A percentile compares a stretch with the other conserved stretches of the same genome.
Conservation (phyloP, 1,284 basidiomycete genomes). For the Spongiforma sp. region DNA sequence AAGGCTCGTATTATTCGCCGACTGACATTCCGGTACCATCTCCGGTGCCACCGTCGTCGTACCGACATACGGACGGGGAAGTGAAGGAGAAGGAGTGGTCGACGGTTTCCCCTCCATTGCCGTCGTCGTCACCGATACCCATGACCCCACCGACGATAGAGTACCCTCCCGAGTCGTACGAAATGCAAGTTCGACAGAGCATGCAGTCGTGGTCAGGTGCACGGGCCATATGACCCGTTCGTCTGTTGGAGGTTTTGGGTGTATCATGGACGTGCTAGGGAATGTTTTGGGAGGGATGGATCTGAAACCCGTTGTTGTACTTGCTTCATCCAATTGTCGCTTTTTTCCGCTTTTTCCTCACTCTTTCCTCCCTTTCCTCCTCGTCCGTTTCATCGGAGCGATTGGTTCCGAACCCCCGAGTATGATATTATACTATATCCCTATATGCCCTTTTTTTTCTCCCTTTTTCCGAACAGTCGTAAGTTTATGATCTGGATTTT, state of each 20-base stretch:
- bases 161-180: conserved; percentile 42
- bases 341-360: background rate
- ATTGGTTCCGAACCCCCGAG: too few species aligned
- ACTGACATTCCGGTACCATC: conserved; percentile 68
- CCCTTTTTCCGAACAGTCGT: too few species aligned
- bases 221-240: conserved; percentile 41
- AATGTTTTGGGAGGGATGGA: background rate
- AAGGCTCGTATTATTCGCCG: conserved; percentile 70
- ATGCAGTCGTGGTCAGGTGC: conserved; percentile 48
- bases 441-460: too few species aligned
- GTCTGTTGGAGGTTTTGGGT: background rate
- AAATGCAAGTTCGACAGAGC: conserved; percentile 57
- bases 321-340: conserved; percentile 18
- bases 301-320: conserved; percentile 21
- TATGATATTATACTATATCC: too few species aligned
- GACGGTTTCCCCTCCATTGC: background rate
- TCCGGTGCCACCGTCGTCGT: conserved; percentile 58
- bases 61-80: conserved; percentile 50
- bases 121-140: conserved; percentile 1
- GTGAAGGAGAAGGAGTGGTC: conserved; percentile 23
- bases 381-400: too few species aligned
- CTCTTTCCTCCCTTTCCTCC: too few species aligned
- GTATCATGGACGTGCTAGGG: conserved; percentile 24
- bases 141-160: background rate
- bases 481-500: too few species aligned